Conservation (phyloP, 495 filamentous ascomycete genomes). For the Hypoxylon perforatum region DNA sequence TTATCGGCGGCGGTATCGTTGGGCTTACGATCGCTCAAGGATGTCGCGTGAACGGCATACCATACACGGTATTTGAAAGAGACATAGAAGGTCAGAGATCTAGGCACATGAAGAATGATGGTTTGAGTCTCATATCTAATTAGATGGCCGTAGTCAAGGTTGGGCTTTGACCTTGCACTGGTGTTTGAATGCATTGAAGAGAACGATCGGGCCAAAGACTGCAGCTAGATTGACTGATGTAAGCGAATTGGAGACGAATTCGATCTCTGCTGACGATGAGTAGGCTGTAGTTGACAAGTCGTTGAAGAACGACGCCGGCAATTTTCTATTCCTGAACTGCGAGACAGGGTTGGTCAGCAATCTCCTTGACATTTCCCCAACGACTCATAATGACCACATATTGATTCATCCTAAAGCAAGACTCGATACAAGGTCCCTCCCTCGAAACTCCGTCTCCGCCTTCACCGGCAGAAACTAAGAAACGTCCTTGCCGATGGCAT, state of each 20-base stretch:
- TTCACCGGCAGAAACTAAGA: conserved; percentile 61
- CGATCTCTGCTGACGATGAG: not conserved
- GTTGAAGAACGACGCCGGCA: conserved; percentile 57
- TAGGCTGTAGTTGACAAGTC: conserved; percentile 21
- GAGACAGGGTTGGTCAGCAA: conserved; percentile 45
- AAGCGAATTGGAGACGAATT: not conserved
- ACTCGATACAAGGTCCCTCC: conserved; percentile 61
- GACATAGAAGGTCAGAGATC: conserved; percentile 1
- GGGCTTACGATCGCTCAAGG: conserved; percentile 70
- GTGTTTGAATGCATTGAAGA: conserved; percentile 18
- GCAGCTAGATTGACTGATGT: conserved; percentile 11
- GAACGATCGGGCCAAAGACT: conserved; percentile 7
- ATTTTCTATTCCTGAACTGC: conserved; percentile 66
- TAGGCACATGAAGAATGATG: not conserved
- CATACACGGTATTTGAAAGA: conserved; percentile 6
- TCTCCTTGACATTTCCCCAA: not conserved
- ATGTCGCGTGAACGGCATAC: conserved; percentile 53
- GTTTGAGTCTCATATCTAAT: not conserved
- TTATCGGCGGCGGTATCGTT: conserved; percentile 70
- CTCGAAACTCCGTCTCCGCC: conserved; percentile 56
- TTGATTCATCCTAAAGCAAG: conserved; percentile 31
- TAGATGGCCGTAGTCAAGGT: conserved; percentile 19
- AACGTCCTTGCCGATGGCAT: conserved; percentile 60
- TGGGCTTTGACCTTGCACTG: conserved; percentile 26
- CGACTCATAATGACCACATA: not conserved